Evolutionary conservation across 2,329 filamentous ascomycete genomes (phyloP), one percentile per base, ranked within the genome.

Genomic region (Ophiosphaerella narmari): DNA sequence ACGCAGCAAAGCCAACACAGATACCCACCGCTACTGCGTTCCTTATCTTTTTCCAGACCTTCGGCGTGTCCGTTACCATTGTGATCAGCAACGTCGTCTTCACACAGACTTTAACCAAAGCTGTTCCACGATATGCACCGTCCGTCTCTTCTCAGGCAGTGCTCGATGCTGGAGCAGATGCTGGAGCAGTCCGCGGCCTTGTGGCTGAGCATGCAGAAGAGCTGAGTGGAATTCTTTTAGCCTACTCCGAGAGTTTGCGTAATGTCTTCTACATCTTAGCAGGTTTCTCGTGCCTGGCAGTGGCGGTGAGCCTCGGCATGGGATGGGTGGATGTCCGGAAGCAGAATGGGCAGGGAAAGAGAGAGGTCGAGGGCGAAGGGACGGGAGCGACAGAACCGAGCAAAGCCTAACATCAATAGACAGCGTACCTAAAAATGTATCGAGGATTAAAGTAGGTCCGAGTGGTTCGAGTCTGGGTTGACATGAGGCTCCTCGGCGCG

Each of bases 41-140:
- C 7, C 43, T 75, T 3, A 59, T 74, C 23, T 75, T 76, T 53
- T 44, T 58, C 31, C 73, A 75, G 45, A 72, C 71, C 43, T 60
- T 76, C 4, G 61, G 67, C 13, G 65, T 48, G 2, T 62, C 74
- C 0, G 57, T 68, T 6, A 67, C 58, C 34, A 55, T 72, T 12
- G 60, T 70, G 4, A 52, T 70, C 7, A 66, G 64, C 21, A 68
- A 63, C 35, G 57, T 60, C 1, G 60, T 70, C 29, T 68, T 71
- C 26, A 46, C 62, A 9, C 58, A 70, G 35, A 61, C 57, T 1
- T 49, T 71, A 2, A 48, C 38, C 4, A 48, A 49, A 4, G 45
- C 43, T 5, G 39, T 69, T 2, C 26, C 36, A 0, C 43, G 45
- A 14, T 63, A 67, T 33, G 67, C 65, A 13, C 65, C 66, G 2